phyloP scores from a whole-genome alignment of 805 yeast genomes.

The Pichia thaimueangensis region DNA sequence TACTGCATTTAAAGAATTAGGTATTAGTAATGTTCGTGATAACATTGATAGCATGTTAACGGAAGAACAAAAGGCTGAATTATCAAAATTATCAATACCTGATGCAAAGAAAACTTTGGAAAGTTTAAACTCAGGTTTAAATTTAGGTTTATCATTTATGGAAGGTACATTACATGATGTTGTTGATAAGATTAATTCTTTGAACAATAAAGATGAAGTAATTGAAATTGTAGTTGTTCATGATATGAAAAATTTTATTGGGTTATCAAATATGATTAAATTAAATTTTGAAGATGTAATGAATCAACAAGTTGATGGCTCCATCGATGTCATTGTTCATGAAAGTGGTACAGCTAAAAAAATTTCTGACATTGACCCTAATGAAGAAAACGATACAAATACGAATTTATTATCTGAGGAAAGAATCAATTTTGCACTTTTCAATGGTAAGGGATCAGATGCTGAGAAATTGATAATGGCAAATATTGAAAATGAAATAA shows the following conservation, averaged over 20 bases:
- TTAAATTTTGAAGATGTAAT: slow-evolving; percentile 56
- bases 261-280: slow-evolving; percentile 35
- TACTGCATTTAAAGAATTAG: slow-evolving; percentile 36
- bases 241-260: slow-evolving; percentile 50
- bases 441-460: slow-evolving; percentile 69
- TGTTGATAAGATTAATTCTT: slow-evolving; percentile 29
- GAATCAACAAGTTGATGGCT: slow-evolving; percentile 69
- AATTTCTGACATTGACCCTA: slow-evolving; percentile 9
- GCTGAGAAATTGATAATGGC: slow-evolving; percentile 88
- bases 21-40: slow-evolving; percentile 33
- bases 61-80: slow-evolving; percentile 24
- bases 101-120: slow-evolving; percentile 30
- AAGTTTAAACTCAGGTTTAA: slow-evolving; percentile 32
- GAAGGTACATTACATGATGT: slow-evolving; percentile 31
- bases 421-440: slow-evolving; percentile 51
- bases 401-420: slow-evolving; percentile 15
- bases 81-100: slow-evolving; percentile 22
- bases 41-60: slow-evolving; percentile 29
- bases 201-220: slow-evolving; percentile 41
- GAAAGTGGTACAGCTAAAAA: slow-evolving; percentile 37
- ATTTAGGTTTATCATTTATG: slow-evolving; percentile 21
- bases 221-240: slow-evolving; percentile 60
- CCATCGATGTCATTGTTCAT: slow-evolving; percentile 53
- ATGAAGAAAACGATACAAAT: not conserved
- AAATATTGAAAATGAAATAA: slow-evolving; percentile 70